Evolutionary conservation across 2,329 filamentous ascomycete genomes (phyloP), one percentile per base, ranked within the genome.

Genomic region (Emmonsiellopsis sp.): DNA sequence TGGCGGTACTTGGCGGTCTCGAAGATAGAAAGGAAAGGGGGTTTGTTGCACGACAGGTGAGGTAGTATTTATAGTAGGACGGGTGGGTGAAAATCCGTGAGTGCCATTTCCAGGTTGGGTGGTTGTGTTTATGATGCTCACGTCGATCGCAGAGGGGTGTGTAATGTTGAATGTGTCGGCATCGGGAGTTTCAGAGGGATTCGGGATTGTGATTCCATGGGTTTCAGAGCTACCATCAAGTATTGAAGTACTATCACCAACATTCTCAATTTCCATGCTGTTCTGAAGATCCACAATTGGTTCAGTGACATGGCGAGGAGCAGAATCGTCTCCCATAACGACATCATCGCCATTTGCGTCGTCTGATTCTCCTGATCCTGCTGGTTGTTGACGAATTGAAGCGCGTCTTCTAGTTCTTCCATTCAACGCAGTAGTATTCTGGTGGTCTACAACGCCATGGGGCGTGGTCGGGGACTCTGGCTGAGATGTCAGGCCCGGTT

Each of bases 141-240:
- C 89, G 65, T 95, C 90, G 37, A 93, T 82, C 1, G 86, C 82
- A 47, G 85, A 85, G 51, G 87, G 85, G 69, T 96, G 92, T 6
- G 88, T 90, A 63, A 96, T 94, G 72, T 95, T 94, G 72, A 97
- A 96, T 0, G 90, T 89, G 54, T 92, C 90, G 10, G 87, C 82
- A 61, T 94, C 89, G 62, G 90, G 87, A n/a, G 84, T 82, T 63
- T 93, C 89, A 0, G 90, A 91, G 2, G 87, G 86, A 35, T 86
- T 86, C 1, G 86, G 86, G 7, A 89, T 86, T 2, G 85, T 82
- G 56, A 95, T 72, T 32, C 87, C 85, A 35, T 95, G 82, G 3
- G 84, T 80, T 2, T 86, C 82, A 51, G 83, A 84, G 40, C 79
- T 82, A 50, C 76, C 77, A 51, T 89, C 84, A 37, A 95, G 79